Base-by-base conservation (phyloP, 305 asterid species). In the Fraxinus floribunda region DNA sequence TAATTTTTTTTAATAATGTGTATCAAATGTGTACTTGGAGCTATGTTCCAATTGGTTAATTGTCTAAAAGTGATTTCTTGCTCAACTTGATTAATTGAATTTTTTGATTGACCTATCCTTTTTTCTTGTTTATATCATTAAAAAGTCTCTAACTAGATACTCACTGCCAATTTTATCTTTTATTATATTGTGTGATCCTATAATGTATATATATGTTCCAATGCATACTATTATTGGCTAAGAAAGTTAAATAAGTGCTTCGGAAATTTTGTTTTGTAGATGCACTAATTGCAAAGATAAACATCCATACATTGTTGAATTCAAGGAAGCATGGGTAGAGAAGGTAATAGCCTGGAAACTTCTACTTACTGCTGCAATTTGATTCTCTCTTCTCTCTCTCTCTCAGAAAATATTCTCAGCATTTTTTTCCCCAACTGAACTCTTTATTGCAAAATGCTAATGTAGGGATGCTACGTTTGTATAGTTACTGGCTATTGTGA, bases 241-340 rank as follows among this genome's bases (percentile, higher is more conserved):
- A 60, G 76, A 82, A 83, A 52, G 78, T 7, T 22, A 64, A 46
- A 38, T 3, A 16, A 74, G 68, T 39, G 39, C 52, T 75, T 13
- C 77, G 84, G 26, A 41, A 81, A 32, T 80, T 81, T 87, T 75
- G 75, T 78, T 83, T 88, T 88, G 89, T 88, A 93, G 99, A 93
- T 96, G 96, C 97, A 36, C 86, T 96, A 84, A 94, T 94, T 70
- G 97, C 98, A 26, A 85, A 97, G 78, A 89, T 96, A 87, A 90
- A 82, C 98, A 94, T 64, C 98, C 98, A 0, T 96, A 92, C 89
- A 91, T 94, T 68, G 97, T 94, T 84, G 98, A 93, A 86, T 96
- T 85, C 86, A 97, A 97, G 92, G 99, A 97, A 88, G 99, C 99
- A 66, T 97, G 99, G 99, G 98, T 97, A 18, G 99, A 97, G 89